These are phyloP conservation scores for Blepharisma stoltei DNA, from an alignment of 73 alveolate genomes.

Conservation along the genomic window DNA sequence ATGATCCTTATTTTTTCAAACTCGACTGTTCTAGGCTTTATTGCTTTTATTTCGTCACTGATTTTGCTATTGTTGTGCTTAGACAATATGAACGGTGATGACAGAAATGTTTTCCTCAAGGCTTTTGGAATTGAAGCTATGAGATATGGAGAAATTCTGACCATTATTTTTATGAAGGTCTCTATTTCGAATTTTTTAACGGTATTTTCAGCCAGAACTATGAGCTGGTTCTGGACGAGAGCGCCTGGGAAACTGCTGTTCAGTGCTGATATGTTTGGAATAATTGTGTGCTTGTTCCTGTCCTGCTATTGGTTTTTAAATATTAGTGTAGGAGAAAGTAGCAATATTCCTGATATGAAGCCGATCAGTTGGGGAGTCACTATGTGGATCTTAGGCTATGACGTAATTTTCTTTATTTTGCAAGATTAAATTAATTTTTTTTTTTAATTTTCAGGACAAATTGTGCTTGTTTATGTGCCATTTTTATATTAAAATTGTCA, in stretches of 20 bases:
- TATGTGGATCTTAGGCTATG: not conserved
- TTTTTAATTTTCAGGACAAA: too few species aligned
- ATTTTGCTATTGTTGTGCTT: not conserved
- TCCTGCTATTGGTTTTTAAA: conserved; percentile 15
- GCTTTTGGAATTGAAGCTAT: conserved; percentile 6
- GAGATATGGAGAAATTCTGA: conserved; percentile 22
- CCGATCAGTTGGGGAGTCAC: not conserved
- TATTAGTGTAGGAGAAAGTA: conserved; percentile 9
- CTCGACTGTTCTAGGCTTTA: not conserved
- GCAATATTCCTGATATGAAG: conserved; percentile 22
- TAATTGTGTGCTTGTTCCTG: not conserved
- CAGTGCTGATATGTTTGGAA: not conserved
- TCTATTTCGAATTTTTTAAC: conserved; percentile 19
- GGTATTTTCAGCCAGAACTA: conserved; percentile 26
- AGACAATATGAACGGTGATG: not conserved
- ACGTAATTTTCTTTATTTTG: not conserved
- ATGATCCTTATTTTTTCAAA: not conserved
- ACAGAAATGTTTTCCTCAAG: not conserved
- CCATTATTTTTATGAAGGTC: not conserved
- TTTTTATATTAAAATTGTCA: too few species aligned
- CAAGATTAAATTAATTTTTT: too few species aligned
- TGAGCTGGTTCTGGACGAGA: conserved; percentile 25
- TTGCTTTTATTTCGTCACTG: conserved; percentile 1
- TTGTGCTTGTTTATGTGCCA: too few species aligned
- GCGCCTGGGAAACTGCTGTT: conserved; percentile 19